Evolutionary conservation across 805 yeast genomes (phyloP), one percentile per base, ranked within the genome.

Genomic region (Spathaspora hagerdaliae): DNA sequence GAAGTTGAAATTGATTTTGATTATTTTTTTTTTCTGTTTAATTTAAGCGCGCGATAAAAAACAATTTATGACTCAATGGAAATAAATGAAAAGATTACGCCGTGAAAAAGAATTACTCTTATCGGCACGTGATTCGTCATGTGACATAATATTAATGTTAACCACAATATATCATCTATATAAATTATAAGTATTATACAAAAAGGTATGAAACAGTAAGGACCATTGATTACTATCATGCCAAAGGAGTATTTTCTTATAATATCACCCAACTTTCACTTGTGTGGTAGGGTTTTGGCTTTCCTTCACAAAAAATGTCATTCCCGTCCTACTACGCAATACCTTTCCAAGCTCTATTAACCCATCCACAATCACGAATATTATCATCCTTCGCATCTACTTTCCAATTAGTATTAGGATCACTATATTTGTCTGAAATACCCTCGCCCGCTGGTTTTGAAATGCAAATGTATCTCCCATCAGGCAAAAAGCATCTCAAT

Each of bases 321-420:
- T 29, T 29, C 32, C 9, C 32, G 12, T 29, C 26, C 35, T 13
- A 15, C 32, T 39, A 55, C 27, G 58, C 49, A 39, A 48, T 36
- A 24, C 89, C 92, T 14, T 75, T 73, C 71, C 78, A 86, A 0
- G 89, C 92, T 44, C 87, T 72, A 27, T 64, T 61, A 2, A 88
- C 96, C 87, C 92, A 91, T 7, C 86, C 85, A 64, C 98, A 92
- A 57, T 86, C 96, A 61, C 94, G 59, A 35, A 71, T 60, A 36
- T 72, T 48, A 72, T 69, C 54, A 78, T 87, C 56, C 63, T 69
- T 39, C 51, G 67, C 83, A 71, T 51, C 85, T 66, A 61, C 66
- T 61, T 48, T 66, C 72, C 56, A 78, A 68, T 65, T 81, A 64
- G 57, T 74, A 66, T 50, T 70, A 57, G 52, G 73, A 43, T 67